Percentiles rank a stretch among this genome's conserved stretches.
phyloP scores from a whole-genome alignment of 1,284 basidiomycete genomes.

The Golubevia sp. region DNA sequence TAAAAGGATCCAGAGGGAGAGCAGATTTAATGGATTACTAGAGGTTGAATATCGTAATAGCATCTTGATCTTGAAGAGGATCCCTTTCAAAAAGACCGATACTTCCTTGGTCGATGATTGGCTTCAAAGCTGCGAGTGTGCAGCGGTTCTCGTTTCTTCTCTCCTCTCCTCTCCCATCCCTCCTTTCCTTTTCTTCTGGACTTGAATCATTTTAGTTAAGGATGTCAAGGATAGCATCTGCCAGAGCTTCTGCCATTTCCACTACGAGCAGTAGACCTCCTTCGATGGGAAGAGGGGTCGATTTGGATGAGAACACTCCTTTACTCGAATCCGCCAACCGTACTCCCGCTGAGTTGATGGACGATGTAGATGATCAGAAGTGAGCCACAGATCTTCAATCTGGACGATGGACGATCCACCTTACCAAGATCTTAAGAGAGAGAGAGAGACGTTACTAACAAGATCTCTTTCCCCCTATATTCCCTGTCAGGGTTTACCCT shows the following conservation, averaged over 20 bases:
- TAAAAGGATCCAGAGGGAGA: too few species aligned
- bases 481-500: constrained; percentile 21
- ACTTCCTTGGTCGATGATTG: too few species aligned
- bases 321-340: not conserved
- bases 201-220: too few species aligned
- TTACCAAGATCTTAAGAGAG: too few species aligned
- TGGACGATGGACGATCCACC: not conserved
- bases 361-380: not conserved
- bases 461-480: not conserved
- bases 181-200: not conserved
- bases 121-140: too few species aligned
- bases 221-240: not conserved
- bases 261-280: not conserved
- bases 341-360: not conserved
- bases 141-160: not conserved
- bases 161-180: not conserved
- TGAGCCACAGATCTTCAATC: not conserved
- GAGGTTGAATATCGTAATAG: too few species aligned
- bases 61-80: too few species aligned
- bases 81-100: too few species aligned
- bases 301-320: not conserved
- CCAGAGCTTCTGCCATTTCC: not conserved
- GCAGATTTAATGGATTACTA: too few species aligned
- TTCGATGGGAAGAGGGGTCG: not conserved
- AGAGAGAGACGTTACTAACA: too few species aligned